phyloP scores from a whole-genome alignment of 1,139 yeast genomes.

The Pichia sp. region DNA sequence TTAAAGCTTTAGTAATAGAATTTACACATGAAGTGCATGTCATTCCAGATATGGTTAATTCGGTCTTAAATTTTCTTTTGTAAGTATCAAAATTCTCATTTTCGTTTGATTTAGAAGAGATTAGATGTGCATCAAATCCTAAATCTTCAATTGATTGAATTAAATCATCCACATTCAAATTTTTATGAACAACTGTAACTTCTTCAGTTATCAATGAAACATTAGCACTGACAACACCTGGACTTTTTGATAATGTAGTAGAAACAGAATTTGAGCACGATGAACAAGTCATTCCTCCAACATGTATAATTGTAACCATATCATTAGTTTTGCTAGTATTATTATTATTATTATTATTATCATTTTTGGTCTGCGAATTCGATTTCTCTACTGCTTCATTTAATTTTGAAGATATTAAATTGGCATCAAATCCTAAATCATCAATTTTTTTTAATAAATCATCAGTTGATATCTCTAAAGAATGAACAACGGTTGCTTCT shows the following conservation, averaged over 20 bases:
- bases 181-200: conserved; percentile 49
- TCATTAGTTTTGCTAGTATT: neutral
- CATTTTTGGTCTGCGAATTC: neutral
- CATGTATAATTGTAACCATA: conserved; percentile 13
- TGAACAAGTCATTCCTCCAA: conserved; percentile 83
- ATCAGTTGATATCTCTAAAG: conserved; percentile 29
- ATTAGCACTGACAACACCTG: conserved; percentile 45
- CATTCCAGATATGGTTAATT: conserved; percentile 52
- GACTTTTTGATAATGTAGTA: conserved; percentile 39
- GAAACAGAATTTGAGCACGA: conserved; percentile 69
- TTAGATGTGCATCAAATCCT: conserved; percentile 50
- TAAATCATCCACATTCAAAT: conserved; percentile 33
- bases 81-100: too few species aligned
- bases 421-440: conserved; percentile 63
- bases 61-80: conserved; percentile 27
- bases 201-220: conserved; percentile 74
- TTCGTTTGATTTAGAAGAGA: conserved; percentile 6
- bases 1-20: conserved; percentile 52
- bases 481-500: conserved; percentile 52
- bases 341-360: neutral
- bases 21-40: conserved; percentile 80
- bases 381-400: neutral
- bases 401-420: conserved; percentile 3
- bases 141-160: conserved; percentile 57
- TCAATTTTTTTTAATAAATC: conserved; percentile 47